These are phyloP conservation scores for Atkinsonella hypoxylon DNA, from an alignment of 2,329 filamentous ascomycete species.

Conservation along the genomic window DNA sequence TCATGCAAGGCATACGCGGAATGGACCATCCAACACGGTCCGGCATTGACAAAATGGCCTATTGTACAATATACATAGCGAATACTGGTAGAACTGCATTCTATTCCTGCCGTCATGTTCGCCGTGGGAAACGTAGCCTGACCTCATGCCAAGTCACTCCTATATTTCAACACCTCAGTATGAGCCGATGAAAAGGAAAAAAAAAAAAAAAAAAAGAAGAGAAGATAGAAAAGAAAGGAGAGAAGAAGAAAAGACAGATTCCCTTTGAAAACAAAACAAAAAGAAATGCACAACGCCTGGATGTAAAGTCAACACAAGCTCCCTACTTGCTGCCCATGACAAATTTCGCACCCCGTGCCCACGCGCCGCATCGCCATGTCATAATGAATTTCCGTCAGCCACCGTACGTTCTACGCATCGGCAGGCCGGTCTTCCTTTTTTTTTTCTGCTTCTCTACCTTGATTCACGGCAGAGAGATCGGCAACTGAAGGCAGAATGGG, in stretches of 20 bases:
- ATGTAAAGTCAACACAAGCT: not conserved
- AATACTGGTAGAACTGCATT: not conserved
- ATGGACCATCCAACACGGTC: not conserved
- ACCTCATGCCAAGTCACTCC: too few species aligned
- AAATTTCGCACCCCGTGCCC: not conserved
- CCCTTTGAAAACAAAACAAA: not conserved
- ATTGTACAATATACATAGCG: not conserved
- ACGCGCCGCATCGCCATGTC: not conserved
- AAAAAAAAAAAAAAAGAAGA: not conserved
- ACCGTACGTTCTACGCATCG: slow-evolving; percentile 9
- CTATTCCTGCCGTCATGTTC: not conserved
- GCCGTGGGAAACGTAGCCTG: not conserved
- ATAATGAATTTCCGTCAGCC: not conserved
- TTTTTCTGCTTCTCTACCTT: slow-evolving; percentile 1
- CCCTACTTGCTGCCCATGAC: not conserved
- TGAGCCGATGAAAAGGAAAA: not conserved
- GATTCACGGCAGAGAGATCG: not conserved
- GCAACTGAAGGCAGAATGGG: not conserved
- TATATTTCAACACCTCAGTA: too few species aligned
- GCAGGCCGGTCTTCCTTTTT: slow-evolving; percentile 7
- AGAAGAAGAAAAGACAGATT: not conserved
- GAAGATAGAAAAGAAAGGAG: not conserved
- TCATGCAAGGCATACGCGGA: not conserved
- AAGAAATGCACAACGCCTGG: not conserved
- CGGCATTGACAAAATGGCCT: not conserved